A percentile compares a stretch with the other conserved stretches of the same genome.
Conservation (phyloP, 1,284 basidiomycete genomes). For the Exobasidium cylindrosporum region DNA sequence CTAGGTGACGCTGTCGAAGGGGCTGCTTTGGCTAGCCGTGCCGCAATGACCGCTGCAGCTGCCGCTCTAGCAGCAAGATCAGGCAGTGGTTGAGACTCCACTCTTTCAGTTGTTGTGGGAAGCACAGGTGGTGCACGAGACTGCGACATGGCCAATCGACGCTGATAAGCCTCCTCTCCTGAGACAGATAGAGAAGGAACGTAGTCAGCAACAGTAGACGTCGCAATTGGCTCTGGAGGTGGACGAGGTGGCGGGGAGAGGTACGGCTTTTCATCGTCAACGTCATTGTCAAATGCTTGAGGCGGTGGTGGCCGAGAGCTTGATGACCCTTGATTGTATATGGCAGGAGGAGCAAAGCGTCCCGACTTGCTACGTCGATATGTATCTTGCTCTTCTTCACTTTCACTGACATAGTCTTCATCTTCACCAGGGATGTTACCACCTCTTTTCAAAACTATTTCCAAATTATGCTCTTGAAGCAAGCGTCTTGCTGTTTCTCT, state of each 20-base stretch:
- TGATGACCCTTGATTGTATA: not conserved
- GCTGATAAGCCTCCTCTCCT: slow-evolving; percentile 20
- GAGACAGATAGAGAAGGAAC: slow-evolving; percentile 20
- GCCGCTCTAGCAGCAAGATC: slow-evolving; percentile 23
- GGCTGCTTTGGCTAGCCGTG: slow-evolving; percentile 22
- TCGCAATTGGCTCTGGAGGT: slow-evolving; percentile 9
- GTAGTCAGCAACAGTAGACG: slow-evolving; percentile 29
- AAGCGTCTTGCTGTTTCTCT: slow-evolving; percentile 8
- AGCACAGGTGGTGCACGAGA: not conserved
- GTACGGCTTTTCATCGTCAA: slow-evolving; percentile 20
- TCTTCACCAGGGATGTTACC: slow-evolving; percentile 9
- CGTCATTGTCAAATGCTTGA: not conserved
- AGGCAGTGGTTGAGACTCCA: not conserved
- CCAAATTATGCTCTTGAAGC: not conserved
- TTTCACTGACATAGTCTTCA: slow-evolving; percentile 14
- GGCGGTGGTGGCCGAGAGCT: not conserved
- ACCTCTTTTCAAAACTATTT: not conserved
- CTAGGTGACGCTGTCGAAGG: not conserved
- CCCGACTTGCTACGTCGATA: not conserved
- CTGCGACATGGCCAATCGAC: slow-evolving; percentile 18
- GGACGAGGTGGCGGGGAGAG: slow-evolving; percentile 16
- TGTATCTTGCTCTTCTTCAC: slow-evolving; percentile 12
- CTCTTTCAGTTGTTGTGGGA: not conserved
- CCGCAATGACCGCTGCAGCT: slow-evolving; percentile 42
- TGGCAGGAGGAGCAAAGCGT: slow-evolving; percentile 7